These are phyloP conservation scores for Ganoderma multipileum DNA, from an alignment of 1,284 basidiomycete species.

Conservation along the genomic window DNA sequence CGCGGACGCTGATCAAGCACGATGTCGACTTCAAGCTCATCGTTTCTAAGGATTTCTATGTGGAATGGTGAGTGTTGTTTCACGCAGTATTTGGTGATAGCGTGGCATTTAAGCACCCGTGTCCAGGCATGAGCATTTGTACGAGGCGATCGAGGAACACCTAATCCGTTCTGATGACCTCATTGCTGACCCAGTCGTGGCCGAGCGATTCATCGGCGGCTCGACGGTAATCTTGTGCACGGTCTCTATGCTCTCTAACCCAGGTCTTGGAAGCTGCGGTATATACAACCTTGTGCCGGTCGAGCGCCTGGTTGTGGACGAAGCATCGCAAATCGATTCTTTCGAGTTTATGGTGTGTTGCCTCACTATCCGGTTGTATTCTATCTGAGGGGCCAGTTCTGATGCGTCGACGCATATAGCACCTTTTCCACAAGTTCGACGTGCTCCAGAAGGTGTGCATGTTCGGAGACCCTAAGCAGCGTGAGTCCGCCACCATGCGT, in stretches of 20 bases:
- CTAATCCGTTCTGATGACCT: constrained; percentile 62
- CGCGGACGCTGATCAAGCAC: constrained; percentile 48
- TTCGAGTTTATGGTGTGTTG: constrained; percentile 26
- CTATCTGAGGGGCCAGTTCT: not conserved
- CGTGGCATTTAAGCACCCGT: constrained; percentile 13
- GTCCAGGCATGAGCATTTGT: constrained; percentile 75
- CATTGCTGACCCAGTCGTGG: not conserved
- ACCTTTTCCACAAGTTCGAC: constrained; percentile 44
- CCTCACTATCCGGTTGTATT: not conserved
- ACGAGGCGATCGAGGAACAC: constrained; percentile 47
- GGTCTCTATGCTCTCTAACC: constrained; percentile 68
- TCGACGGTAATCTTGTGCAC: constrained; percentile 69
- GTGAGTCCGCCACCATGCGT: constrained; percentile 34
- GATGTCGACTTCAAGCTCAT: constrained; percentile 46
- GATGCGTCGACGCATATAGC: constrained; percentile 31
- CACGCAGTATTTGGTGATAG: not conserved
- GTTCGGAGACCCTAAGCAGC: constrained; percentile 57
- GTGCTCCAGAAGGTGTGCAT: constrained; percentile 45
- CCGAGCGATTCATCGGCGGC: constrained; percentile 33
- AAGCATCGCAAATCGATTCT: constrained; percentile 55
- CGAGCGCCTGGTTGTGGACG: constrained; percentile 50
- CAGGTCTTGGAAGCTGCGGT: constrained; percentile 25
- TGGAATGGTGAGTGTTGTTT: constrained; percentile 56
- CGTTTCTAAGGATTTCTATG: constrained; percentile 58
- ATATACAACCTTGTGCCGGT: constrained; percentile 47